Conservation (phyloP, 2,329 filamentous ascomycete genomes). For the Arthrobotrys sphaeroides region DNA sequence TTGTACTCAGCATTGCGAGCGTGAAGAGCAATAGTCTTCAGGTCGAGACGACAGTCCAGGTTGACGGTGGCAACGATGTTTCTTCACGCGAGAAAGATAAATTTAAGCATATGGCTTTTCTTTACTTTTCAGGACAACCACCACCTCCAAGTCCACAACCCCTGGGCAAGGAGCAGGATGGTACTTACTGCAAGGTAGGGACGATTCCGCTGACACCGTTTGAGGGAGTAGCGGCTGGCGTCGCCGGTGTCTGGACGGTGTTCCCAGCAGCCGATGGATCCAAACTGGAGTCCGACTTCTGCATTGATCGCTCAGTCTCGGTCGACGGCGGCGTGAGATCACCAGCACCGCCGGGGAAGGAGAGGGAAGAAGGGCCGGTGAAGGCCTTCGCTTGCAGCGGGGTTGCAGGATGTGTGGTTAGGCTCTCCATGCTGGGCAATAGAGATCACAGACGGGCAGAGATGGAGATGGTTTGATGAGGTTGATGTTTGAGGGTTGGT, state of each 20-base stretch:
- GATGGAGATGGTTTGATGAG: background rate
- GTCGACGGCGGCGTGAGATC: conserved; percentile 82
- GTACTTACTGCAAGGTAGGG: conserved; percentile 93
- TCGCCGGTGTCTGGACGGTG: conserved; percentile 69
- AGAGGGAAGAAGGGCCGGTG: conserved; percentile 89
- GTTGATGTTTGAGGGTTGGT: background rate
- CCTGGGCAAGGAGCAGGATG: conserved; percentile 57
- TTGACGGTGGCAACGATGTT: conserved; percentile 99
- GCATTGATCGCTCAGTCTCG: conserved; percentile 71
- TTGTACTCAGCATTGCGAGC: conserved; percentile 99
- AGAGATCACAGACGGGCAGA: background rate
- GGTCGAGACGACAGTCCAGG: conserved; percentile 92
- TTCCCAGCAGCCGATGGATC: conserved; percentile 64
- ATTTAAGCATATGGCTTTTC: conserved; percentile 66
- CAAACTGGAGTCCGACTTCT: conserved; percentile 64
- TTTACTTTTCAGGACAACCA: conserved; percentile 56
- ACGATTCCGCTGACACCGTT: conserved; percentile 88
- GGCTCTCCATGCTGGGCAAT: conserved; percentile 76
- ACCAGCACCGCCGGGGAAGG: conserved; percentile 84
- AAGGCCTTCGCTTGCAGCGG: conserved; percentile 95
- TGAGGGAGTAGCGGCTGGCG: conserved; percentile 88
- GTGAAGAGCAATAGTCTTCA: conserved; percentile 98
- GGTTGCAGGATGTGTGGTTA: conserved; percentile 90
- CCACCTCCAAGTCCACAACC: conserved; percentile 55
- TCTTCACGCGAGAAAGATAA: conserved; percentile 68